phyloP scores from a whole-genome alignment of 768 basidiomycete species.

The Stropharia rugosoannulata region DNA sequence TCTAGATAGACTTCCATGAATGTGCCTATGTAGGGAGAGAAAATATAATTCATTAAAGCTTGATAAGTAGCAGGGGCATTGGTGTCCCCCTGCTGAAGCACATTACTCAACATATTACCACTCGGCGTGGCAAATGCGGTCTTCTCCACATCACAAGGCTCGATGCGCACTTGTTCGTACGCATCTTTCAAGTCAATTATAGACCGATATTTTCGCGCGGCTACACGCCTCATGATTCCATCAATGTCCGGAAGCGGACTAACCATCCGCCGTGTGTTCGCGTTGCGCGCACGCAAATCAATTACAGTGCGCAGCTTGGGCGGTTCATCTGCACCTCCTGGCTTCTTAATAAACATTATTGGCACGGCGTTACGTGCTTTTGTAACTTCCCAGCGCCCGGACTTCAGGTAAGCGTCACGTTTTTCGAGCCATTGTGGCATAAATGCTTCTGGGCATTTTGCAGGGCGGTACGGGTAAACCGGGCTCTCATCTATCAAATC shows the following conservation, averaged over 20 bases:
- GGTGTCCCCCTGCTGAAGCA: slow-evolving; percentile 12
- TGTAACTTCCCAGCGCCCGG: slow-evolving; percentile 26
- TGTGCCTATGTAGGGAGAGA: slow-evolving; percentile 29
- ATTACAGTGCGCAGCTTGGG: slow-evolving; percentile 23
- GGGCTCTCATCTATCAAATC: slow-evolving; percentile 33
- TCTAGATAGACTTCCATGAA: slow-evolving; percentile 30
- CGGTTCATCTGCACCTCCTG: slow-evolving; percentile 17
- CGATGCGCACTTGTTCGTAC: slow-evolving; percentile 11
- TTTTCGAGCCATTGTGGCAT: slow-evolving; percentile 26
- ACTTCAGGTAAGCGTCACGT: slow-evolving; percentile 20
- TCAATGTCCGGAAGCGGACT: slow-evolving; percentile 16
- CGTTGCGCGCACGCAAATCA: slow-evolving; percentile 11
- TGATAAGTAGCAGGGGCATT: slow-evolving; percentile 33
- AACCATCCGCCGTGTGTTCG: slow-evolving; percentile 11
- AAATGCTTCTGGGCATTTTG: slow-evolving; percentile 36
- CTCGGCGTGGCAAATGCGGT: slow-evolving; percentile 9
- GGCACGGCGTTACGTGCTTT: slow-evolving; percentile 32
- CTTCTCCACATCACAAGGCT: slow-evolving; percentile 5
- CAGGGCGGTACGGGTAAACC: slow-evolving; percentile 29
- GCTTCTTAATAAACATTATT: slow-evolving; percentile 33
- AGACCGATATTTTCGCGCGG: not conserved
- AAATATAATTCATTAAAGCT: slow-evolving; percentile 32
- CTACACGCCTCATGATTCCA: slow-evolving; percentile 5
- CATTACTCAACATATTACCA: slow-evolving; percentile 10
- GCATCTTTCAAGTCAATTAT: slow-evolving; percentile 6